Percentiles rank a stretch among this genome's conserved stretches.
These are phyloP conservation scores for Ophiosphaerella herpotricha DNA, from an alignment of 2,329 filamentous ascomycete species.

Conservation along the genomic window DNA sequence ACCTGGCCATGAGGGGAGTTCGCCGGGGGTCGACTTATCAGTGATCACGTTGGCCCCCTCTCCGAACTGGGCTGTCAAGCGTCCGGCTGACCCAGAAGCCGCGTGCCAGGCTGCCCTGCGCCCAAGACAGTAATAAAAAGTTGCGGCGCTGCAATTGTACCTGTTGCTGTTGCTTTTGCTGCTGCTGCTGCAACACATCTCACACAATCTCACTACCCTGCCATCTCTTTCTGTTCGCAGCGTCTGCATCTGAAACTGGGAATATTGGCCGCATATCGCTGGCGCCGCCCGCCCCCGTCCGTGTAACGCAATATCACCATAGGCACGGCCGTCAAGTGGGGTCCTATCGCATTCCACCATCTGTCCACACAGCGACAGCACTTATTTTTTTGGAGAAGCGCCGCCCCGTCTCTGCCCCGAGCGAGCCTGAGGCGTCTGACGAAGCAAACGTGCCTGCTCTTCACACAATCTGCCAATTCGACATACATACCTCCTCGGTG, in stretches of 20 bases:
- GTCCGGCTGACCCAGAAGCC: slow-evolving; percentile 27
- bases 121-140: slow-evolving; percentile 22
- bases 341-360: slow-evolving; percentile 33
- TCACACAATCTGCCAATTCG: slow-evolving; percentile 15
- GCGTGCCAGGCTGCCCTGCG: slow-evolving; percentile 28
- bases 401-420: slow-evolving; percentile 7
- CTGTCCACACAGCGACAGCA: slow-evolving; percentile 24
- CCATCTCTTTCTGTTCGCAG: slow-evolving; percentile 2
- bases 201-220: slow-evolving; percentile 1
- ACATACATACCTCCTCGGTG: slow-evolving; percentile 10
- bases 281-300: slow-evolving; percentile 12
- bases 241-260: slow-evolving; percentile 13
- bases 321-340: slow-evolving; percentile 25
- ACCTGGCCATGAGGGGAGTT: slow-evolving; percentile 15
- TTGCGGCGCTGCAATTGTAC: slow-evolving; percentile 15
- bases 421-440: background rate
- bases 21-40: slow-evolving; percentile 21
- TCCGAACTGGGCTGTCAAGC: slow-evolving; percentile 9
- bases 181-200: slow-evolving; percentile 11
- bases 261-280: slow-evolving; percentile 16
- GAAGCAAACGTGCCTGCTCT: slow-evolving; percentile 8
- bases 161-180: background rate
- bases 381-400: slow-evolving; percentile 13
- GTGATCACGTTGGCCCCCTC: slow-evolving; percentile 25
- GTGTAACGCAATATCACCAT: slow-evolving; percentile 24